phyloP scores from a whole-genome alignment of 257 asterid species.

The Solanum clarkiae region DNA sequence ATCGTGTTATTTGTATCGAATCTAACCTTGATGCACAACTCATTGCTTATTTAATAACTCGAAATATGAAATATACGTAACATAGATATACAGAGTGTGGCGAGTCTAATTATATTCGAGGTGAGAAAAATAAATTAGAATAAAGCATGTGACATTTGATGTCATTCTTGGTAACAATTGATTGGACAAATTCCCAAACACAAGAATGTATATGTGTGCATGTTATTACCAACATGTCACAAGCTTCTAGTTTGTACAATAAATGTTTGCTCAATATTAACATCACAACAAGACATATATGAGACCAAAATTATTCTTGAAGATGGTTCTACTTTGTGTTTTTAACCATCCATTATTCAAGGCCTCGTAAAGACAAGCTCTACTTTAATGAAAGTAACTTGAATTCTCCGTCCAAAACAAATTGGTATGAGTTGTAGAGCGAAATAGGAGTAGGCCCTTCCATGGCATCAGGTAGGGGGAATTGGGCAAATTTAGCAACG shows the following conservation, averaged over 20 bases:
- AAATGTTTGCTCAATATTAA: neutral
- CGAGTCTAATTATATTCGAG: neutral
- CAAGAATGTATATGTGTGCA: neutral
- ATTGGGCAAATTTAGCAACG: too few species aligned
- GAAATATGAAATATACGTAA: neutral
- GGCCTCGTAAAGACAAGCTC: neutral
- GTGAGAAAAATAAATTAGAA: neutral
- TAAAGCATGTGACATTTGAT: neutral
- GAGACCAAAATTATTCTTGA: neutral
- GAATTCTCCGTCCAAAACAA: neutral
- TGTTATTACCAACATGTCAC: neutral
- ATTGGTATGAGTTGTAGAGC: neutral
- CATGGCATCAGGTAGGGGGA: too few species aligned
- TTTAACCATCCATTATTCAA: neutral
- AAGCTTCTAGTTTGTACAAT: neutral
- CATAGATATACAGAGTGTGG: neutral
- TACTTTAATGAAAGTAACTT: neutral
- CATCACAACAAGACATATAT: neutral
- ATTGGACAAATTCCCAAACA: neutral
- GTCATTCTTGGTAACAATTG: neutral
- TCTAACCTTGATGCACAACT: neutral
- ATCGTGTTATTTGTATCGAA: neutral
- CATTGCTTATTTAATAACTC: neutral
- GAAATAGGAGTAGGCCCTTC: too few species aligned
- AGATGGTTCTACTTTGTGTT: neutral